Evolutionary conservation across 345 rosid species (phyloP), one percentile per base, ranked within the genome.

Genomic region (Luvunga scandens): DNA sequence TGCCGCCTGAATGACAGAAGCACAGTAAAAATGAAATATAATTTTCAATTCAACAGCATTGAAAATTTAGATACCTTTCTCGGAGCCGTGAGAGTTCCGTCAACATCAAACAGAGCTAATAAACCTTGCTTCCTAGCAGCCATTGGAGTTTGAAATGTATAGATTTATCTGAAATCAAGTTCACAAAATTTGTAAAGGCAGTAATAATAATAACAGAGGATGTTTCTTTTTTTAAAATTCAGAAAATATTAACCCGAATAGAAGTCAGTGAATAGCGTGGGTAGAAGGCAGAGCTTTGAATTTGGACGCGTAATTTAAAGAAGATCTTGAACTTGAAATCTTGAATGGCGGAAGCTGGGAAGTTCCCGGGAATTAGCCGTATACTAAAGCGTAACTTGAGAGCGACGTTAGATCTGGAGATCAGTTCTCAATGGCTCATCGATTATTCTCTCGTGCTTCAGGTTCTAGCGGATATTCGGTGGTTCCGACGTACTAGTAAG

Each of bases 11-110:
- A 68, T 77, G 25, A 57, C 50, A 18, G 74, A 27, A 33, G 4
- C 60, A 67, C 28, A 66, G 42, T 7, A 61, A 34, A 24, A 12
- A 63, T 48, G 28, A 76, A 22, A 63, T 55, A 24, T 36, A 53
- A 53, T 48, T 30, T 22, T 24, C 72, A 74, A 28, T 66, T 38
- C 59, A 64, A 22, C 34, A 27, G 34, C 39, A 64, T 30, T 27
- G 27, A 50, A 50, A 71, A 57, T 25, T 57, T 74, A 0, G 27
- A 66, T 68, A 88, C 94, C 93, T 94, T 92, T 86, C 99, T 90
- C 30, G 98, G 97, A 80, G 99, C 98, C 9, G 99, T 92, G 66
- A 96, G 97, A 81, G 99, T 96, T 31, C 98, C 99, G 82, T 96
- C 99, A 62, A 96, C 98, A 85, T 96, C 99, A 76, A 96, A 96